Evolutionary conservation across 208 protist species (phyloP).

Genomic region (Angomonas deanei): DNA sequence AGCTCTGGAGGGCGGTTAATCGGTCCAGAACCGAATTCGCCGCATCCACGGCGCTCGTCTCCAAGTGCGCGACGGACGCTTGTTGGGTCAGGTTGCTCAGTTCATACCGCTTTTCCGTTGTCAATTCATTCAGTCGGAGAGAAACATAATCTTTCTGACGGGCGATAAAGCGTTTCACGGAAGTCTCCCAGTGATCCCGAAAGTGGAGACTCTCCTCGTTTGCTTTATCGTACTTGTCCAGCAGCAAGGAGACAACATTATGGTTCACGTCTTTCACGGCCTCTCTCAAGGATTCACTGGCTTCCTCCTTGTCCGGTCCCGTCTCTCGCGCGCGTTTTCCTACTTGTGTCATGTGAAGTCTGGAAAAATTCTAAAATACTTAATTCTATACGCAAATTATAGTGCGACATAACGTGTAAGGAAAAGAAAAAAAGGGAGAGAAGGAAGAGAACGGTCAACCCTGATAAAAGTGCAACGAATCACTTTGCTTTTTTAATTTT

Average conservation of each 20-base stretch:
- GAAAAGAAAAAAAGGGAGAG: conserved; percentile 10
- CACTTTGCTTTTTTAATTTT: not conserved
- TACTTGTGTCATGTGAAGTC: no score
- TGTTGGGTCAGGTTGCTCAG: not conserved
- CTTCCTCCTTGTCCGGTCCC: no score
- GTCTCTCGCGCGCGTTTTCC: no score
- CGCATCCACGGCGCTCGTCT: conserved; percentile 3
- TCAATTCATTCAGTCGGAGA: not conserved
- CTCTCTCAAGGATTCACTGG: no score
- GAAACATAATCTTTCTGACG: not conserved
- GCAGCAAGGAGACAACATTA: no score
- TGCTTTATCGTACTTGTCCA: no score
- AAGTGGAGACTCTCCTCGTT: no score
- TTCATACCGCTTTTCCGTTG: not conserved
- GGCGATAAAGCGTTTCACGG: not conserved
- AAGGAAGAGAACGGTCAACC: not conserved
- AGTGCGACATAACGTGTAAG: not conserved
- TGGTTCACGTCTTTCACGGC: no score
- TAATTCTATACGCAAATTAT: not conserved
- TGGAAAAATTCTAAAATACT: no score
- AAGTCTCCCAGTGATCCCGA: not conserved
- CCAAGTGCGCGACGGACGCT: not conserved
- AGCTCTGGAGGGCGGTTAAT: not conserved
- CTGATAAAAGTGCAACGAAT: not conserved
- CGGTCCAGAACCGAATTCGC: not conserved